A percentile compares a stretch with the other conserved stretches of the same genome.
Conservation (phyloP, 83 land plant genomes). For the Picea abies region DNA sequence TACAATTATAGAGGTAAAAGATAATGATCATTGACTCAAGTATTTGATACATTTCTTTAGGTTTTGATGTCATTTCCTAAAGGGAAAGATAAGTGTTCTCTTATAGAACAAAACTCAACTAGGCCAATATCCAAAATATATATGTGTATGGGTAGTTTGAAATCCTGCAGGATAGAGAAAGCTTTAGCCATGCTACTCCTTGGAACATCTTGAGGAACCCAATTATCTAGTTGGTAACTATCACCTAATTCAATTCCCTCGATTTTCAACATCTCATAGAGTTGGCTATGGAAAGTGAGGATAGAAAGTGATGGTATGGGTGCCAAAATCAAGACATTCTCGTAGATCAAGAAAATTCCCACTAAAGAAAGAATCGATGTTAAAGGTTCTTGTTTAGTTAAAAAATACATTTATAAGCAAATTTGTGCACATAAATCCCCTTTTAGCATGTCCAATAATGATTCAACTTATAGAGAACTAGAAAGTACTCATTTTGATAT, state of each 20-base stretch:
- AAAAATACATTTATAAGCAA: too few relatives aligned
- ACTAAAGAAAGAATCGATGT: conserved; percentile 61
- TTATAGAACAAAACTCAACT: conserved; percentile 73
- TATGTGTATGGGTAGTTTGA: conserved; percentile 69
- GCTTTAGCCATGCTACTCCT: conserved; percentile 65
- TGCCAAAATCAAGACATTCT: conserved; percentile 58
- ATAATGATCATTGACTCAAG: too few relatives aligned
- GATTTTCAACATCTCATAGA: conserved; percentile 55
- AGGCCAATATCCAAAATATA: conserved; percentile 72
- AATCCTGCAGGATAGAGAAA: conserved; percentile 55
- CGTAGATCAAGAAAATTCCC: conserved; percentile 35
- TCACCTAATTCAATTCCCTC: conserved; percentile 62
- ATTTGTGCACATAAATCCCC: too few relatives aligned
- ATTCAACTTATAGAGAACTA: too few relatives aligned
- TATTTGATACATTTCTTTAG: conserved; percentile 18
- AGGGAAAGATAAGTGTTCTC: conserved; percentile 65
- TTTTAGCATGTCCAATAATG: too few relatives aligned
- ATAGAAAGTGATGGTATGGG: conserved; percentile 70
- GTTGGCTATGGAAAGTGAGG: conserved; percentile 60
- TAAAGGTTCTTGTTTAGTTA: conserved; percentile 62
- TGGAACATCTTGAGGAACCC: conserved; percentile 82
- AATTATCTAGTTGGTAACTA: conserved; percentile 46
- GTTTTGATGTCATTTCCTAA: conserved; percentile 53
- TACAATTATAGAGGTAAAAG: too few relatives aligned
- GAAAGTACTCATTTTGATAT: too few relatives aligned